These are phyloP conservation scores for Ceratocystis alfenasii DNA, from an alignment of 2,329 filamentous ascomycete species.

Conservation along the genomic window DNA sequence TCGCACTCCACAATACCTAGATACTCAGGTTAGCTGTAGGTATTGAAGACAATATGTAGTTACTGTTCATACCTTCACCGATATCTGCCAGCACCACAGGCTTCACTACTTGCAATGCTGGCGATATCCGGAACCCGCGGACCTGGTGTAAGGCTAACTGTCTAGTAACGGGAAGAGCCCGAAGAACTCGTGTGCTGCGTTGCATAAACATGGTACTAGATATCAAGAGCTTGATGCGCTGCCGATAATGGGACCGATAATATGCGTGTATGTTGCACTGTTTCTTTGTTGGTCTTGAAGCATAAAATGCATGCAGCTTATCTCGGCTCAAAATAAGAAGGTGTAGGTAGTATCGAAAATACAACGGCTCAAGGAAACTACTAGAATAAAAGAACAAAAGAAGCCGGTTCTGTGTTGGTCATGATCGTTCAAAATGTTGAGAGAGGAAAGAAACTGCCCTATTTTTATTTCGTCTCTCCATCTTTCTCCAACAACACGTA, in stretches of 20 bases:
- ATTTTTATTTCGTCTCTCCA: neutral
- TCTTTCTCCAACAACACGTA: constrained; percentile 1
- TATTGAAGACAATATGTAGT: neutral
- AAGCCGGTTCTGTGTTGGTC: constrained; percentile 1
- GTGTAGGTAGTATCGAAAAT: neutral
- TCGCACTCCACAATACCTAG: constrained; percentile 94
- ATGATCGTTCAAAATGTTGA: neutral
- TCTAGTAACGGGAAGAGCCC: constrained; percentile 22
- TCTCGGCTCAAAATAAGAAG: neutral
- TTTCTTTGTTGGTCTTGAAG: neutral
- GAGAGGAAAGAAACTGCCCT: neutral
- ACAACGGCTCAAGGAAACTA: neutral
- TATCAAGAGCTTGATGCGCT: neutral
- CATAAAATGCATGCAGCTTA: neutral
- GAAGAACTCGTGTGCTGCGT: constrained; percentile 39
- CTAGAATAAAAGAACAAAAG: neutral
- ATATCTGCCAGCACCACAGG: constrained; percentile 76
- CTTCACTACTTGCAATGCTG: constrained; percentile 49
- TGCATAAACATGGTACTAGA: constrained; percentile 41
- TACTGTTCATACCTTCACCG: constrained; percentile 53
- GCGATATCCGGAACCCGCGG: constrained; percentile 25
- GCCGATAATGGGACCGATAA: neutral
- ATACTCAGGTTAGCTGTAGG: neutral
- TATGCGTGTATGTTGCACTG: neutral
- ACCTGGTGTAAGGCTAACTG: neutral